Conservation (phyloP, 306 rosid genomes). For the Leucaena leucocephala region DNA sequence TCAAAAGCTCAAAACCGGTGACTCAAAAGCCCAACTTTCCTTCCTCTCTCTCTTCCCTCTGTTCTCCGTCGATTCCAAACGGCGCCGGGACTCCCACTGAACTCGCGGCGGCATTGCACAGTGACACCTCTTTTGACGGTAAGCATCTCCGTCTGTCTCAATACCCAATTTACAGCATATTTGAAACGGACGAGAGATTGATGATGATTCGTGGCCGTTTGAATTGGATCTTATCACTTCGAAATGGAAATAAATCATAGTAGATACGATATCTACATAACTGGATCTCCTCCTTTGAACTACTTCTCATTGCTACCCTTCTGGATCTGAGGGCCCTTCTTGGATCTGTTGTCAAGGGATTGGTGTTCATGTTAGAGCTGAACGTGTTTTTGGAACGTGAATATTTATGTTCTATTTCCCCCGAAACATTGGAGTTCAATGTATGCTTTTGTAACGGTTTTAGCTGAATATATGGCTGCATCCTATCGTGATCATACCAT, state of each 20-base stretch:
- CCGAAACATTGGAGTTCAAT: conserved; percentile 14
- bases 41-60: not conserved
- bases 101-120: not conserved
- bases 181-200: conserved; percentile 8
- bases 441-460: conserved; percentile 19
- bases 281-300: conserved; percentile 15
- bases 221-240: conserved; percentile 26
- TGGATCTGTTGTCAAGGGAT: conserved; percentile 33
- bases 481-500: not conserved
- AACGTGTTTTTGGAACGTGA: conserved; percentile 13
- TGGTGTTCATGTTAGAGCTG: not conserved
- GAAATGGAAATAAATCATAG: not conserved
- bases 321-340: conserved; percentile 40
- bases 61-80: not conserved
- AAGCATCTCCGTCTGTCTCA: conserved; percentile 31
- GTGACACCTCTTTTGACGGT: conserved; percentile 31
- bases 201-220: not conserved
- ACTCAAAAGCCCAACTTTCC: not conserved
- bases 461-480: conserved; percentile 3
- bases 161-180: not conserved
- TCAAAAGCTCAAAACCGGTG: not conserved
- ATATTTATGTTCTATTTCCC: not conserved
- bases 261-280: not conserved
- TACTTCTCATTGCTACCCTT: conserved; percentile 17
- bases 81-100: conserved; percentile 18